A percentile compares a stretch with the other conserved stretches of the same genome.
phyloP scores from a whole-genome alignment of 768 basidiomycete genomes.

The Leccinum subtestaceum region DNA sequence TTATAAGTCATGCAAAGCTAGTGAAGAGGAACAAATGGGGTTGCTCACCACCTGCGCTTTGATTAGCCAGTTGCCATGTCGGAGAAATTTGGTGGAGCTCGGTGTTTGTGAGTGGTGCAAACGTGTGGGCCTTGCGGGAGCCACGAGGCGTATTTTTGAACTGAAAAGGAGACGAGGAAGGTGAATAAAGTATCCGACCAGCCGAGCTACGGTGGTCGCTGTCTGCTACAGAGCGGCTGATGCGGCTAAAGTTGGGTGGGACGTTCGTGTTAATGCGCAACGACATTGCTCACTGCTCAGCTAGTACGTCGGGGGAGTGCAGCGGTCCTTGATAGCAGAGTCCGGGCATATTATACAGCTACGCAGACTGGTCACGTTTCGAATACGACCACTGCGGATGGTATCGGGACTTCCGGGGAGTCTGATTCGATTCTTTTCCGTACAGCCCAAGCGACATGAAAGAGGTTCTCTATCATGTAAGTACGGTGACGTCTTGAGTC shows the following conservation, averaged over 20 bases:
- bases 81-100: constrained; percentile 29
- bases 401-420: constrained; percentile 3
- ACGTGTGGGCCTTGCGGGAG: constrained; percentile 33
- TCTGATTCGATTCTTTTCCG: constrained; percentile 7
- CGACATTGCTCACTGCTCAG: constrained; percentile 22
- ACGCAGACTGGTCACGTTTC: constrained; percentile 24
- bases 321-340: not conserved
- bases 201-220: constrained; percentile 13
- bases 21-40: constrained; percentile 15
- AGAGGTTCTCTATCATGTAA: constrained; percentile 8
- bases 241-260: constrained; percentile 19
- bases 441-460: constrained; percentile 18
- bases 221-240: constrained; percentile 18
- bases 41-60: constrained; percentile 28
- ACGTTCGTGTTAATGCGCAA: constrained; percentile 31
- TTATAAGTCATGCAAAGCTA: constrained; percentile 17
- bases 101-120: constrained; percentile 32
- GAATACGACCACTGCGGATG: constrained; percentile 18
- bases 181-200: constrained; percentile 14
- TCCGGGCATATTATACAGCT: constrained; percentile 22
- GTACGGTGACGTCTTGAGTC: constrained; percentile 14
- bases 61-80: constrained; percentile 25
- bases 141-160: constrained; percentile 28
- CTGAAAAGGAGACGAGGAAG: constrained; percentile 21
- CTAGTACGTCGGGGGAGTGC: constrained; percentile 9